phyloP scores from a whole-genome alignment of 305 asterid species.

The Plantago coronopus region DNA sequence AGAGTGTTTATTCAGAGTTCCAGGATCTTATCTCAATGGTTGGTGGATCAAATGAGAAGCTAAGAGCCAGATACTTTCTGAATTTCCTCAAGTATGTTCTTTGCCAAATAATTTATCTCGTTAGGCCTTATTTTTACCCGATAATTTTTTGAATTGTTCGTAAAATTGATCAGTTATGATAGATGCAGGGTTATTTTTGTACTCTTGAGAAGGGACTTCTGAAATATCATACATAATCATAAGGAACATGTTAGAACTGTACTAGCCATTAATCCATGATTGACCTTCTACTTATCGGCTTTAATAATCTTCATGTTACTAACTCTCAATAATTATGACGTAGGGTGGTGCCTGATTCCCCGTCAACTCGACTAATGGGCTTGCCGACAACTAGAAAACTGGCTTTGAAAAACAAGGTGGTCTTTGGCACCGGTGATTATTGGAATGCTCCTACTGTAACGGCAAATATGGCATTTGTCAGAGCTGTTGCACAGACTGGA shows the following conservation, averaged over 20 bases:
- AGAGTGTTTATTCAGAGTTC: conserved; percentile 67
- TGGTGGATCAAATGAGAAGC: conserved; percentile 83
- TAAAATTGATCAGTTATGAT: not conserved
- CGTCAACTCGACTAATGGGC: conserved; percentile 65
- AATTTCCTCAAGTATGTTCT: conserved; percentile 66
- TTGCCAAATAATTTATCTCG: not conserved
- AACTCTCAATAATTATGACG: conserved; percentile 21
- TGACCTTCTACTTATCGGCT: conserved; percentile 2
- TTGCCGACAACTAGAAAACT: conserved; percentile 84
- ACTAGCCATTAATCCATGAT: not conserved
- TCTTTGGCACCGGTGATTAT: conserved; percentile 86
- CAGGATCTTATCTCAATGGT: conserved; percentile 76
- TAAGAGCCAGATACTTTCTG: conserved; percentile 61
- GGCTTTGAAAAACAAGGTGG: conserved; percentile 79
- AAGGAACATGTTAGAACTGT: not conserved
- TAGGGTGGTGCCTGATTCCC: conserved; percentile 84
- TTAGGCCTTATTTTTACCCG: not conserved
- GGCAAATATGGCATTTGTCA: conserved; percentile 85
- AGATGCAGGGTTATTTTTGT: conserved; percentile 4
- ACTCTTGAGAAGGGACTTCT: conserved; percentile 5
- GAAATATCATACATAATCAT: not conserved
- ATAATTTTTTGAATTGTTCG: conserved; percentile 10
- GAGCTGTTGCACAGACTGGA: conserved; percentile 90
- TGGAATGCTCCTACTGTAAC: conserved; percentile 81
- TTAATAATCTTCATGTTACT: conserved; percentile 5